A percentile compares a stretch with the other conserved stretches of the same genome.
Conservation (phyloP, 805 yeast species). For the Pichia gijzeniarum region DNA sequence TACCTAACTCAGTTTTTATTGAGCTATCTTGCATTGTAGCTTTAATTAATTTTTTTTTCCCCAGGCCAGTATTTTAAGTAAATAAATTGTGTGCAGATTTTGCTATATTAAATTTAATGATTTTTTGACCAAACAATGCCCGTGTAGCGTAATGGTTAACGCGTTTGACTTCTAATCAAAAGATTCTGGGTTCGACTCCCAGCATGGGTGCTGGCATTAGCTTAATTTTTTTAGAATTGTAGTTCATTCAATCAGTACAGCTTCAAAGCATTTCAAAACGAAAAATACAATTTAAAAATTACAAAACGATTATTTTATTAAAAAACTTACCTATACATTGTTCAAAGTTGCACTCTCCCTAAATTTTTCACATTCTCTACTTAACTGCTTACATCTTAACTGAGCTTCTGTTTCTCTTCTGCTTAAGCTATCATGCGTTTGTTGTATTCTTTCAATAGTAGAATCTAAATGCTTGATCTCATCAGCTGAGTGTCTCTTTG, state of each 20-base stretch:
- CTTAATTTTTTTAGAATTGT: conserved; percentile 11
- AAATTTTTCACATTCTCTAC: conserved; percentile 50
- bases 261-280: too few relatives aligned
- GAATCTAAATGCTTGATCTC: conserved; percentile 53
- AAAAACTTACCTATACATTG: neutral
- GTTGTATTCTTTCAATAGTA: conserved; percentile 41
- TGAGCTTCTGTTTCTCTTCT: conserved; percentile 39
- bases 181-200: conserved; percentile 62
- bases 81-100: too few relatives aligned
- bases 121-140: conserved; percentile 35
- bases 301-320: too few relatives aligned
- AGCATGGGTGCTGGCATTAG: conserved; percentile 33
- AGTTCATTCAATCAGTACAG: neutral
- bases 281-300: too few relatives aligned
- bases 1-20: too few relatives aligned
- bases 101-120: too few relatives aligned
- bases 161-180: conserved; percentile 64
- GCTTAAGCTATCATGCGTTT: conserved; percentile 37
- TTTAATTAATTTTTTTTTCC: too few relatives aligned
- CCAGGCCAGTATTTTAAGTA: too few relatives aligned
- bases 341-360: conserved; percentile 33
- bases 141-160: conserved; percentile 63
- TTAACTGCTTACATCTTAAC: conserved; percentile 38
- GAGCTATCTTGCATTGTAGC: too few relatives aligned
- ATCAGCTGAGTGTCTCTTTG: conserved; percentile 47